These are phyloP conservation scores for Glonium stellatum DNA, from an alignment of 495 filamentous ascomycete genomes.

Conservation along the genomic window DNA sequence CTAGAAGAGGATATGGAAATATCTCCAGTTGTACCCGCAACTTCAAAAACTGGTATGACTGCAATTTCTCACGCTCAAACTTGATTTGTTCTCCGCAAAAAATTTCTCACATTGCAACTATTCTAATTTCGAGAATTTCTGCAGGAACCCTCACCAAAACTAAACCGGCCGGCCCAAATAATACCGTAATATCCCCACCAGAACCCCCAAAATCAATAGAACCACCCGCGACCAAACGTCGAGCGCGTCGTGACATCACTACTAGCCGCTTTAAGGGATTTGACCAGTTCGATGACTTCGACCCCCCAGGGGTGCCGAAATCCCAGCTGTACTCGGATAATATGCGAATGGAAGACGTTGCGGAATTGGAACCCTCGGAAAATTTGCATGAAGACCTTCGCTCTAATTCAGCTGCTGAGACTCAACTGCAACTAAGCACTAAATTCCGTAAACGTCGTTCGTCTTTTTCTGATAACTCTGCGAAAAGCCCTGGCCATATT, in stretches of 20 bases:
- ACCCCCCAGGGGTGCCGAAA: conserved; percentile 12
- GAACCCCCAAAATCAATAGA: conserved; percentile 5
- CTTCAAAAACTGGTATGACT: not conserved
- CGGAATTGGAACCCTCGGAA: not conserved
- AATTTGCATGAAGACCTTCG: not conserved
- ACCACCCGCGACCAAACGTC: conserved; percentile 32
- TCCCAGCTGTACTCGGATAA: not conserved
- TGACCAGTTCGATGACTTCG: conserved; percentile 43
- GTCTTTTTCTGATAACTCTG: conserved; percentile 32
- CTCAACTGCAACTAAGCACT: conserved; percentile 12
- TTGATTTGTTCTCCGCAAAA: not conserved
- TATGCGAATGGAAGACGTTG: not conserved
- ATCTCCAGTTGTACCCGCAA: conserved; percentile 4
- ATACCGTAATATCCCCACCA: not conserved
- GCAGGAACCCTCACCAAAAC: not conserved
- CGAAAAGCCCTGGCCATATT: conserved; percentile 50
- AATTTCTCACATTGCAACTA: too few relatives aligned
- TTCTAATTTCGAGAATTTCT: not conserved
- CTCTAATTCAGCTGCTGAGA: not conserved
- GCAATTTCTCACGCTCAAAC: not conserved
- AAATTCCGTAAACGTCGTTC: conserved; percentile 40
- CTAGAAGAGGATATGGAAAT: conserved; percentile 36
- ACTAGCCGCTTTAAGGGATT: conserved; percentile 72
- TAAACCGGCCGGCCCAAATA: not conserved
- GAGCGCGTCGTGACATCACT: conserved; percentile 35